These are phyloP conservation scores for Cadophora gregata DNA, from an alignment of 2,329 filamentous ascomycete species.

Conservation along the genomic window DNA sequence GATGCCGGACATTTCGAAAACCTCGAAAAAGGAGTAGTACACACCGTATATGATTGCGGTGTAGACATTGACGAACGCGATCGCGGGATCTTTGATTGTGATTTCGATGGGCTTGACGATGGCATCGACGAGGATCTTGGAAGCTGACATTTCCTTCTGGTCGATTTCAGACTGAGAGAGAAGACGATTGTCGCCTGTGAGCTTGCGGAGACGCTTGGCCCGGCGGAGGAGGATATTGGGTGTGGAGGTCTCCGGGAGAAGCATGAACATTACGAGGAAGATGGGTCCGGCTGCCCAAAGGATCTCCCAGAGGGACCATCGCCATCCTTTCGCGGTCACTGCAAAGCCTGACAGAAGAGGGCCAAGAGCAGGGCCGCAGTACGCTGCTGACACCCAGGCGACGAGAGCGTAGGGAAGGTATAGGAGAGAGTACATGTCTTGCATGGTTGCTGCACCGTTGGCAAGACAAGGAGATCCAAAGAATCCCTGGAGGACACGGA, in stretches of 20 bases:
- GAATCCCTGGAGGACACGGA: constrained; percentile 70
- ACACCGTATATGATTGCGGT: background rate
- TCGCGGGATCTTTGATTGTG: background rate
- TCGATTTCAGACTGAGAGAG: constrained; percentile 69
- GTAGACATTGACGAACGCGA: background rate
- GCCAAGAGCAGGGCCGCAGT: constrained; percentile 60
- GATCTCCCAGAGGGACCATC: constrained; percentile 70
- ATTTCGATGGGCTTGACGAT: constrained; percentile 63
- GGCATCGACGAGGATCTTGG: constrained; percentile 50
- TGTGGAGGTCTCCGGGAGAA: constrained; percentile 68
- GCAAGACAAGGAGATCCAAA: constrained; percentile 70
- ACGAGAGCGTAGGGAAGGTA: constrained; percentile 64
- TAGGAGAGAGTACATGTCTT: constrained; percentile 60
- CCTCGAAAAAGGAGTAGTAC: constrained; percentile 65
- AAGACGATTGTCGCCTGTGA: constrained; percentile 61
- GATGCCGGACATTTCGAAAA: no score
- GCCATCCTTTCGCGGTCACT: constrained; percentile 62
- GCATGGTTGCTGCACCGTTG: constrained; percentile 58
- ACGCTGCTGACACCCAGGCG: constrained; percentile 62
- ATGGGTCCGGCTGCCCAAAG: constrained; percentile 65
- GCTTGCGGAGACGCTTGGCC: constrained; percentile 63
- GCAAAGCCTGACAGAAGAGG: constrained; percentile 66
- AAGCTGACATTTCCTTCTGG: constrained; percentile 57
- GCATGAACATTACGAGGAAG: constrained; percentile 64
- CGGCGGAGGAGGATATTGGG: constrained; percentile 66